A percentile compares a stretch with the other conserved stretches of the same genome.
phyloP scores from a whole-genome alignment of 139 green algal species.

The Zygnema cylindricum region DNA sequence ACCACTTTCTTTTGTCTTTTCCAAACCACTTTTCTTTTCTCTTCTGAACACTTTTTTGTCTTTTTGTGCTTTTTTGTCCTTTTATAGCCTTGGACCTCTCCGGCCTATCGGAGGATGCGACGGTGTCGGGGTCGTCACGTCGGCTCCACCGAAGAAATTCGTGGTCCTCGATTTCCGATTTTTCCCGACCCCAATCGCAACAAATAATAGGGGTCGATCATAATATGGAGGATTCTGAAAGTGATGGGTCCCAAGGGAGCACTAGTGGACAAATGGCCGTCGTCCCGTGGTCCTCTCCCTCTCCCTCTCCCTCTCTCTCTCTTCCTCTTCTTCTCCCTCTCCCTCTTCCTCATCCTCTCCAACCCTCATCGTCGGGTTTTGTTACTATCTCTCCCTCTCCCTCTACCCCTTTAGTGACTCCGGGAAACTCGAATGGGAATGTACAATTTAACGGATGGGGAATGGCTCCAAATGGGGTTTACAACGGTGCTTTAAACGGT shows the following conservation, averaged over 20 bases:
- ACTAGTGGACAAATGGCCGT: neutral
- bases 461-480: no score
- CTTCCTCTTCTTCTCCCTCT: no score
- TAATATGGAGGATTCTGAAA: neutral
- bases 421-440: no score
- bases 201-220: neutral
- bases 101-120: conserved; percentile 4
- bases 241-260: neutral
- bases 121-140: neutral
- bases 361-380: no score
- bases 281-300: neutral
- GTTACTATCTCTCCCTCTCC: no score
- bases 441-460: no score
- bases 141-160: neutral
- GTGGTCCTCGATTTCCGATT: conserved; percentile 5
- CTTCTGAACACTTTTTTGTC: neutral
- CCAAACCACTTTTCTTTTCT: no score
- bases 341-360: no score
- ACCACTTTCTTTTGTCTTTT: no score
- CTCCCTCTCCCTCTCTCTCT: no score
- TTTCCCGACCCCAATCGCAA: neutral
- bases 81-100: neutral
- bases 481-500: no score
- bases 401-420: no score
- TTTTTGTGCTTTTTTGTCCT: neutral